Conservation (phyloP, 495 filamentous ascomycete genomes). For the Daldinia decipiens region DNA sequence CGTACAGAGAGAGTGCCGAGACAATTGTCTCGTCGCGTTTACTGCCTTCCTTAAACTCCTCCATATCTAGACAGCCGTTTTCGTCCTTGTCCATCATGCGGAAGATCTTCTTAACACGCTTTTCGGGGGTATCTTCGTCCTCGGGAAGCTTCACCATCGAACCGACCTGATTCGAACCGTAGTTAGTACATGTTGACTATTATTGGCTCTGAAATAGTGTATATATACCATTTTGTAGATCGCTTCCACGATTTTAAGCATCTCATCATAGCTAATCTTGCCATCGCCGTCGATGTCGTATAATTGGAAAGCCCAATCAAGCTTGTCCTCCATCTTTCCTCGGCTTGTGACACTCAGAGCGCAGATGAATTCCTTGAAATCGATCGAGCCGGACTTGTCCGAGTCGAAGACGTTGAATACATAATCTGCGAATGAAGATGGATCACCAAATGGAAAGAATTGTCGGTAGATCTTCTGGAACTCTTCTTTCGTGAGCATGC, state of each 20-base stretch:
- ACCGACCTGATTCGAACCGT: conserved; percentile 73
- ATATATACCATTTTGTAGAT: conserved; percentile 97
- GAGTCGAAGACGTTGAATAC: conserved; percentile 99
- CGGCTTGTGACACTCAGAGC: conserved; percentile 95
- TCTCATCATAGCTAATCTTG: conserved; percentile 98
- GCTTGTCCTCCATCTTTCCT: conserved; percentile 98
- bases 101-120: conserved; percentile 98
- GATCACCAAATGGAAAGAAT: conserved; percentile 99
- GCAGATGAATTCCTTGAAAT: conserved; percentile 99
- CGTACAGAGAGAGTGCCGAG: conserved; percentile 93
- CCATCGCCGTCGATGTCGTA: conserved; percentile 99
- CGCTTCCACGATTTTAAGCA: conserved; percentile 97
- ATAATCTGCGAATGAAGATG: conserved; percentile 96
- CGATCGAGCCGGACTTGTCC: conserved; percentile 95
- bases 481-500: conserved; percentile 95
- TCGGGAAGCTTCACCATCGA: conserved; percentile 99
- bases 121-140: conserved; percentile 98
- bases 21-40: conserved; percentile 99
- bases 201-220: not conserved
- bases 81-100: conserved; percentile 99
- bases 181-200: conserved; percentile 29
- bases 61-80: conserved; percentile 90
- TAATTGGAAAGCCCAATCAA: conserved; percentile 99
- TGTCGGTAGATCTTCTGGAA: conserved; percentile 99
- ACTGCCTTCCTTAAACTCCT: conserved; percentile 98